phyloP scores from a whole-genome alignment of 2,329 filamentous ascomycete genomes.

The Beauveria australis region DNA sequence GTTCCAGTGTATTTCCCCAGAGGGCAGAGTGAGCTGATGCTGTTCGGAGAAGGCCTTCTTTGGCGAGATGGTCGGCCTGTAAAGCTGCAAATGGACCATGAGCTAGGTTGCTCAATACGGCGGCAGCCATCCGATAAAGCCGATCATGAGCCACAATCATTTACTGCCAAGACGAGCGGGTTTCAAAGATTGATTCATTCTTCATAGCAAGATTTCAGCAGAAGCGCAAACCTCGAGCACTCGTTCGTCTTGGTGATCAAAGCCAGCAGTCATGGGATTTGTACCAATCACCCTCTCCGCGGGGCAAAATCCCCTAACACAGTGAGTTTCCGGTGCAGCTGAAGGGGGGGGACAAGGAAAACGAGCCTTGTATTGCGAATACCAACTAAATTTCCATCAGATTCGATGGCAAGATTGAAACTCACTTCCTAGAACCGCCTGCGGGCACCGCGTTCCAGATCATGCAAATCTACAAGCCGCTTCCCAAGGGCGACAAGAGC shows the following conservation, averaged over 20 bases:
- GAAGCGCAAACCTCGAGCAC: background rate
- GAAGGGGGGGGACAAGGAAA: too few relatives aligned
- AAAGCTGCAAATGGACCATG: background rate
- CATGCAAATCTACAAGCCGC: background rate
- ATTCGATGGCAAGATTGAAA: background rate
- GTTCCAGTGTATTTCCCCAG: background rate
- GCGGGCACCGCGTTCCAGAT: background rate
- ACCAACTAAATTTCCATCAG: background rate
- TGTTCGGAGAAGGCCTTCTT: too few relatives aligned
- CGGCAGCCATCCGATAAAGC: background rate
- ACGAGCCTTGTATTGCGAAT: too few relatives aligned
- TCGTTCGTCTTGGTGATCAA: background rate
- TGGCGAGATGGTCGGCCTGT: background rate
- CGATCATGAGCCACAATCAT: background rate
- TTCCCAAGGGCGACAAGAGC: background rate
- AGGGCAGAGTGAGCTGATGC: background rate
- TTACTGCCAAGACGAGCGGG: background rate
- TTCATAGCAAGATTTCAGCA: background rate
- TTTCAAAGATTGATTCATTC: background rate
- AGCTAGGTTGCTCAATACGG: background rate
- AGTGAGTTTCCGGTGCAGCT: background rate
- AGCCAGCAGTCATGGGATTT: background rate
- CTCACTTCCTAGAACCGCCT: background rate
- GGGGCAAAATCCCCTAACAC: background rate
- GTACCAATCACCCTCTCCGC: background rate